Base-by-base conservation (phyloP, 257 asterid genomes). In the Penstemon eatonii region DNA sequence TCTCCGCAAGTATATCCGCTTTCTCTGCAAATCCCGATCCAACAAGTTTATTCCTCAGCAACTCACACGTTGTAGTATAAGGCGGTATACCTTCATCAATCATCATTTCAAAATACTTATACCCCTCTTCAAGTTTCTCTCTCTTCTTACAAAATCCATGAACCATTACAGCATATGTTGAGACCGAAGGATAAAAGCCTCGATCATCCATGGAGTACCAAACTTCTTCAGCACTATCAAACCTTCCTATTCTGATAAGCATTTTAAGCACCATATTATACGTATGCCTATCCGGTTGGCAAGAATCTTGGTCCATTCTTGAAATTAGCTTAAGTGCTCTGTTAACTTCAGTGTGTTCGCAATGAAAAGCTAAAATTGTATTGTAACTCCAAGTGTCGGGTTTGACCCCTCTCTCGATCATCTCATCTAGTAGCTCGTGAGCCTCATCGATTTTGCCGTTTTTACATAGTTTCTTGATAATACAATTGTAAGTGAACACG, bases 71-170 rank as follows among this genome's bases (percentile, higher is more conserved):
- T 5, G 78, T 59, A 13, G 65, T 40, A 65, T 82, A 86, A 10
- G 97, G 99, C 0, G 96, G 96, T 60, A 90, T 76, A 73, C 97
- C 99, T 79, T 88, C 97, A 66, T 90, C 99, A 67, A 93, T 76
- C 99, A 93, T 90, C 86, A 79, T 76, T 63, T 80, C 96, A 43
- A 90, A 93, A 63, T 86, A 88, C 52, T 75, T 87, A 49, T 80
- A 88, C 38, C 96, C 97, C 37, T 85, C 96, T 53, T 88, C 92
- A 0, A 87, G 81, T 66, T 90, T 88, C 67, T 80, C 83, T 75
- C 81, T 86, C 86, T 88, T 87, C 85, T 72, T 85, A 76, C 92
- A 90, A 54, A 90, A 80, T 12, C 97, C 94, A 74, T 93, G 99
- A 43, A 93, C 76, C 97, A 90, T 87, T 4, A 93, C 99, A 18